phyloP scores from a whole-genome alignment of 495 filamentous ascomycete genomes.

The Letharia columbiana region DNA sequence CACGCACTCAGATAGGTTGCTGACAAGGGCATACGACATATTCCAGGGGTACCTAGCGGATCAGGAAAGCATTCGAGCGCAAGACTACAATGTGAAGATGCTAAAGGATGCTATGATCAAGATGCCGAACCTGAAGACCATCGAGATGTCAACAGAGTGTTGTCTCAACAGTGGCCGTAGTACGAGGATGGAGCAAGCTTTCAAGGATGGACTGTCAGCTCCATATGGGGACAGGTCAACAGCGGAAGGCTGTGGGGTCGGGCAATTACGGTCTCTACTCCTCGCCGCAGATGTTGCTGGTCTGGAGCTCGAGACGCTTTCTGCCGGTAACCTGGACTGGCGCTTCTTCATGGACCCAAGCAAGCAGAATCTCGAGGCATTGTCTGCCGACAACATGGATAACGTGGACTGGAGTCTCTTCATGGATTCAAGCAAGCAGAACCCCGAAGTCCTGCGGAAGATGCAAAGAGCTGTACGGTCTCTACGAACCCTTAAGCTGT shows the following conservation, averaged over 20 bases:
- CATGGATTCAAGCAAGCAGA: not conserved
- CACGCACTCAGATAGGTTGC: not conserved
- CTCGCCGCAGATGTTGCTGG: not conserved
- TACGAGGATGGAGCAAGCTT: not conserved
- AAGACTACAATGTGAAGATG: not conserved
- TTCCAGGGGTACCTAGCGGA: not conserved
- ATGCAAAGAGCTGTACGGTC: not conserved
- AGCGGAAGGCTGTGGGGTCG: not conserved
- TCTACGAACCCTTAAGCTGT: not conserved
- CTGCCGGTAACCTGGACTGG: not conserved
- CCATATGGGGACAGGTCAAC: not conserved
- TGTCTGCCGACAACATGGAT: not conserved
- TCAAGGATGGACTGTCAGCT: not conserved
- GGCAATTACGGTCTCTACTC: not conserved
- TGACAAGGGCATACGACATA: not conserved
- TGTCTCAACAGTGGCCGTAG: not conserved
- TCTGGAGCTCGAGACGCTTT: not conserved
- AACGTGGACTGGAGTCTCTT: slow-evolving; percentile 1
- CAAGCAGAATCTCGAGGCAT: not conserved
- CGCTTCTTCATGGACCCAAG: not conserved
- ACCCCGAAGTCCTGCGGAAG: not conserved
- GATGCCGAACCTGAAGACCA: slow-evolving; percentile 4
- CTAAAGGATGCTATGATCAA: not conserved
- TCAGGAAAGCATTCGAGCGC: not conserved
- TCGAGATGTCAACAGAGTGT: slow-evolving; percentile 3